Base-by-base conservation (phyloP, 164 flowering plant genomes). In the Paratinospora sagittata region DNA sequence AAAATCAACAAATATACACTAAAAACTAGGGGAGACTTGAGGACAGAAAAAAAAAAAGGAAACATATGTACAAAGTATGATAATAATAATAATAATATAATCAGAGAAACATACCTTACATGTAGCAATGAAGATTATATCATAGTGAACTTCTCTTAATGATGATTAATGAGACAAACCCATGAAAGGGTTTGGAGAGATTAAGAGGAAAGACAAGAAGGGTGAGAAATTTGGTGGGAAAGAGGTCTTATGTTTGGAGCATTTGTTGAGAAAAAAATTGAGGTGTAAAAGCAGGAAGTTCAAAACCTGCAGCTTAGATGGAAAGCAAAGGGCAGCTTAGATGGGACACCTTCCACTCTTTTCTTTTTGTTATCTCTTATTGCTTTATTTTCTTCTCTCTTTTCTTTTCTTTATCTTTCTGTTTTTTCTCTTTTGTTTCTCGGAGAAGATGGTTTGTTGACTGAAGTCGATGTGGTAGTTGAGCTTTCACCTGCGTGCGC, bases 391-490 rank as follows among this genome's bases (percentile, higher is more conserved):
- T 21, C 61, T 55, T 55, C 21, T 55, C 26, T 55, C 19, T 47
- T 47, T 13, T 11, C 55, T 47, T 47, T 47, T 14, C 19, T 55
- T 55, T 30, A 30, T 30, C 61, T 71, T 60, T 79, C 24, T 39
- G 58, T 34, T 67, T 77, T 75, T 60, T 64, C 57, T 74, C 70
- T 45, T 68, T 72, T 71, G 61, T n/a, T 55, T 73, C 24, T 63
- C 13, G 72, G 78, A 70, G 75, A 78, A 63, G 81, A 76, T 77
- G 79, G 77, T 74, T 80, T 85, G 85, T 84, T 87, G 89, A 85
- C 86, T 77, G 76, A 77, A 77, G 73, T 17, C 62, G 27, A 66
- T 55, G 61, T 81, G 75, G 21, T 55, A 55, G 61, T 55, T 55
- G 61, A 55, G 61, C 61, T 55, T 55, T 55, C 61, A 67, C 66